Percentiles rank a stretch among this genome's conserved stretches.
These are phyloP conservation scores for Neopestalotiopsis rosae DNA, from an alignment of 2,329 filamentous ascomycete genomes.

Conservation along the genomic window DNA sequence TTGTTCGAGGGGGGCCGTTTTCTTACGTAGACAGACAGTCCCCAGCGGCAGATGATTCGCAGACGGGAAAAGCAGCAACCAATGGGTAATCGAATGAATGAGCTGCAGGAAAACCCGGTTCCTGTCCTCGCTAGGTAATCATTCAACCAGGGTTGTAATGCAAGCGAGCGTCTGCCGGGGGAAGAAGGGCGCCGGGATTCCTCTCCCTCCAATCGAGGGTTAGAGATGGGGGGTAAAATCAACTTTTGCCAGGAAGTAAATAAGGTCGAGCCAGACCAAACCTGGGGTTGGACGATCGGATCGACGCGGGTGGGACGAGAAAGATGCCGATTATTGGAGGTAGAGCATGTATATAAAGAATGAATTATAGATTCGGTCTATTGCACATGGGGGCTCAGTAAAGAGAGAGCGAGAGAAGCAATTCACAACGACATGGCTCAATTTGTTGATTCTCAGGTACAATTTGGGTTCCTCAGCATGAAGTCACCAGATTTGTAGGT, in stretches of 20 bases:
- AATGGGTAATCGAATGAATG: background rate
- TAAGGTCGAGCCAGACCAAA: background rate
- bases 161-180: background rate
- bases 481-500: background rate
- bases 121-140: background rate
- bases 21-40: background rate
- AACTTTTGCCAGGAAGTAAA: too few relatives aligned
- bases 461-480: background rate
- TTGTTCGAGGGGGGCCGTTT: background rate
- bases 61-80: background rate
- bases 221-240: background rate
- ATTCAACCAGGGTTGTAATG: background rate
- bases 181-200: background rate
- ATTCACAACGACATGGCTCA: background rate
- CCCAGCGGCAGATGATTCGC: conserved; percentile 2
- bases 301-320: background rate
- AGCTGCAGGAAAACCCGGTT: background rate
- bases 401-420: background rate
- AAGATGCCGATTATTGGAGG: background rate
- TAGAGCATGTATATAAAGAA: background rate
- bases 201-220: background rate
- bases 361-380: background rate
- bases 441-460: background rate
- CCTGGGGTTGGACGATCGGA: background rate
- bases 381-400: background rate